Base-by-base conservation (phyloP, 1,139 yeast species). In the Pichia sp. region DNA sequence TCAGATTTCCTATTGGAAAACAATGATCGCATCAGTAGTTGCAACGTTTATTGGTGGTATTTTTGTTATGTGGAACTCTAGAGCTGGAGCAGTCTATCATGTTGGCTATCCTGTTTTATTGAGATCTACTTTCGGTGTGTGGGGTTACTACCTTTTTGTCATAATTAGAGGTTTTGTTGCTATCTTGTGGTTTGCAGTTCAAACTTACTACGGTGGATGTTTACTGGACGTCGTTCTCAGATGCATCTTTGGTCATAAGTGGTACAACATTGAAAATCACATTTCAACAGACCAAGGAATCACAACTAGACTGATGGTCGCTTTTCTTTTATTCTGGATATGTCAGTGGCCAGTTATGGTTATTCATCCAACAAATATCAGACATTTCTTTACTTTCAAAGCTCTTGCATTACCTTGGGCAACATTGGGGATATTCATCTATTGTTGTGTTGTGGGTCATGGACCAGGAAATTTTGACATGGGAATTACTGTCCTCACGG, bases 291-390 rank as follows among this genome's bases (percentile, higher is more conserved):
- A 64, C 31, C 72, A 72, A 22, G 65, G 67, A 25, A 71, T 73
- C 68, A 64, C 70, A 1, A 72, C 74, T 1, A 70, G 70, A 57
- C 69, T 72, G 36, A 62, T 74, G 46, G 65, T 72, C 19, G 78
- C 78, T 2, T 75, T 74, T 53, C 59, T 74, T 44, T 51, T 74
- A n/a, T 74, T 74, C 62, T 77, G 75, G 60, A 55, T 72, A 7
- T 58, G 71, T 16, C 67, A 71, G 36, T 63, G 68, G 18, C 69
- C 73, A 23, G 69, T 71, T 48, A 71, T 71, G 56, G 60, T 53
- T 23, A 47, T 57, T 44, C 61, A 58, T 37, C 64, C 64, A 21
- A 66, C 69, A 52, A 68, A 66, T 39, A 66, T 74, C 58, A 72
- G 74, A 57, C 62, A 61, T 41, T 63, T 70, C 16, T 61, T 74